These are phyloP conservation scores for Phtheirospermum japonicum DNA, from an alignment of 257 asterid species.

Conservation along the genomic window DNA sequence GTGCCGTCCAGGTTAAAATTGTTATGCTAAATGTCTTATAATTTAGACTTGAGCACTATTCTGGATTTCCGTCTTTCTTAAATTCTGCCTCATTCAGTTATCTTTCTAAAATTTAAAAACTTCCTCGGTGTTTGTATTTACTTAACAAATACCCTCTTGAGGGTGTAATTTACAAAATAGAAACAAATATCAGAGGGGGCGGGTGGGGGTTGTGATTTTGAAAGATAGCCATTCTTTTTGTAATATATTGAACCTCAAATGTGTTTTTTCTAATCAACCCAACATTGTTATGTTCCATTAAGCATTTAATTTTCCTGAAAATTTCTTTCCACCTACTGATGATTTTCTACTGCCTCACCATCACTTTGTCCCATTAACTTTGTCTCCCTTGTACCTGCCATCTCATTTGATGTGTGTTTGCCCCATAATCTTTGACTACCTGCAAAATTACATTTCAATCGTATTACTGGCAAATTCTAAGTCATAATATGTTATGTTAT, in stretches of 20 bases:
- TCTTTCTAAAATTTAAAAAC: not conserved
- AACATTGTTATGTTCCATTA: conserved; percentile 11
- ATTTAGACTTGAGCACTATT: conserved; percentile 10
- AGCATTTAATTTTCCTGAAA: conserved; percentile 4
- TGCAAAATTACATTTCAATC: not conserved
- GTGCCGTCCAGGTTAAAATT: not conserved
- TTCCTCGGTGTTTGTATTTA: not conserved
- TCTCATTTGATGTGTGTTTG: not conserved
- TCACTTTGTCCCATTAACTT: not conserved
- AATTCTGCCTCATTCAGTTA: not conserved
- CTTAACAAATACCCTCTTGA: not conserved
- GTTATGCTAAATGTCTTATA: conserved; percentile 8
- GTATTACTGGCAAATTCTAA: not conserved
- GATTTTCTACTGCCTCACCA: too few relatives aligned
- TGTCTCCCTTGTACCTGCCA: not conserved
- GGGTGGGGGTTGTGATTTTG: not conserved
- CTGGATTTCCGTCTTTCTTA: conserved; percentile 4
- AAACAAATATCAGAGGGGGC: not conserved
- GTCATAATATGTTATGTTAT: not conserved
- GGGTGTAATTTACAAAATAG: not conserved
- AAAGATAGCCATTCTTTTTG: not conserved
- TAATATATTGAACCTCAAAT: not conserved
- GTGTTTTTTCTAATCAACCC: not conserved
- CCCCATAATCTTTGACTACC: not conserved
- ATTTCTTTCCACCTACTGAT: not conserved